A percentile compares a stretch with the other conserved stretches of the same genome.
Conservation (phyloP, 495 filamentous ascomycete genomes). For the Lindgomyces ingoldianus region DNA sequence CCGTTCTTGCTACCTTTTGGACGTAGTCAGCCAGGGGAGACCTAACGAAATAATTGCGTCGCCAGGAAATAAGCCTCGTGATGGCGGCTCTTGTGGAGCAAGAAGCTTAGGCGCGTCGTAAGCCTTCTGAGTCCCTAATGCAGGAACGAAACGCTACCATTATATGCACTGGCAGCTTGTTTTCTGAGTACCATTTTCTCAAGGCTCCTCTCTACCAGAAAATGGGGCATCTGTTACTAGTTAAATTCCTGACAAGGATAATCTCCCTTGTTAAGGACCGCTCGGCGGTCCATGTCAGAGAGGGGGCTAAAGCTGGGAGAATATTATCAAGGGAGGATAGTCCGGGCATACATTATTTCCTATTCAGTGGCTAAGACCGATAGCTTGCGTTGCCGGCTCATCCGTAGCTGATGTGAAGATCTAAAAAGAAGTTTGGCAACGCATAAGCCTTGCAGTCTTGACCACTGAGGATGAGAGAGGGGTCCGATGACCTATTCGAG, state of each 20-base stretch:
- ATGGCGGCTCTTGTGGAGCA: background rate
- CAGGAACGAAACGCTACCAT: background rate
- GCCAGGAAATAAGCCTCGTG: conserved; percentile 1
- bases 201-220: too few species aligned
- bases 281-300: too few species aligned
- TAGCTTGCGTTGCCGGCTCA: too few species aligned
- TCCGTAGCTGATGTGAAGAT: too few species aligned
- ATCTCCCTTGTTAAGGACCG: too few species aligned
- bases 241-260: too few species aligned
- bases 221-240: too few species aligned
- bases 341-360: too few species aligned
- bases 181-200: background rate
- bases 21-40: background rate
- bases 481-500: background rate
- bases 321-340: too few species aligned
- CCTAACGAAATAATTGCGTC: background rate
- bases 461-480: background rate
- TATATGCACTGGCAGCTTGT: background rate
- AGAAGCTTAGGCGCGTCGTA: conserved; percentile 2
- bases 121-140: background rate
- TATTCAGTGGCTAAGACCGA: too few species aligned
- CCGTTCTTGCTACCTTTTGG: background rate
- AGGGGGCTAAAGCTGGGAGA: too few species aligned
- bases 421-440: too few species aligned
- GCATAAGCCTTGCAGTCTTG: background rate